phyloP scores from a whole-genome alignment of 768 basidiomycete genomes.

The Amanita pallidorosea region DNA sequence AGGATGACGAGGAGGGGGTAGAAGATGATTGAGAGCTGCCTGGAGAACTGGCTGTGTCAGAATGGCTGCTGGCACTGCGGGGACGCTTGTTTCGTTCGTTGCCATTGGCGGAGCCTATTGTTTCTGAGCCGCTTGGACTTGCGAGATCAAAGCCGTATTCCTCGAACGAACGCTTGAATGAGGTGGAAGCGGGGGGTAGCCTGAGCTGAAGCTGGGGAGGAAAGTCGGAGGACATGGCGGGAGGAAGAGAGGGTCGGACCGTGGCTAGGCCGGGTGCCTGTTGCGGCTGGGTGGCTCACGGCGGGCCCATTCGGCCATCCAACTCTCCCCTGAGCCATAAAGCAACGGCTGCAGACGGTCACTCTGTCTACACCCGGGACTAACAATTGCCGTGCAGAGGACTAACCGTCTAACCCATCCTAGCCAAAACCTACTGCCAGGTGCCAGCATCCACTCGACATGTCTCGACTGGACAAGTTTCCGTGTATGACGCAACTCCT shows the following conservation, averaged over 20 bases:
- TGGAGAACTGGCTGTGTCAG: constrained; percentile 23
- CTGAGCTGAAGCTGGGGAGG: constrained; percentile 45
- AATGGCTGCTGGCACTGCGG: constrained; percentile 33
- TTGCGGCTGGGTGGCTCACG: background rate
- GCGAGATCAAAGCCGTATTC: constrained; percentile 49
- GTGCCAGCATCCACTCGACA: no score
- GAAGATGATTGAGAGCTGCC: constrained; percentile 20
- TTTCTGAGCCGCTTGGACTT: constrained; percentile 22
- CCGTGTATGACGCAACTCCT: no score
- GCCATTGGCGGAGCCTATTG: constrained; percentile 9
- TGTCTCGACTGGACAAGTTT: no score
- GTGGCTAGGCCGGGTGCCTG: background rate
- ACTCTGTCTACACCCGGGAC: no score
- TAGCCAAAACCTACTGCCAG: no score
- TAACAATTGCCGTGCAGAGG: no score
- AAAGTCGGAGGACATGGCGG: constrained; percentile 29
- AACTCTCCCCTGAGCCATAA: no score
- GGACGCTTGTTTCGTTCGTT: constrained; percentile 50
- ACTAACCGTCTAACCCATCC: no score
- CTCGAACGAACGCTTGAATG: constrained; percentile 52
- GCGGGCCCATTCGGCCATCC: no score
- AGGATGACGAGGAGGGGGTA: constrained; percentile 9
- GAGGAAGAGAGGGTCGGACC: constrained; percentile 6
- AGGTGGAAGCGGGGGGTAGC: constrained; percentile 37
- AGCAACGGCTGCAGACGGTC: no score